Evolutionary conservation across 169 alveolate species (phyloP).

Genomic region (Plasmodium coatneyi): DNA sequence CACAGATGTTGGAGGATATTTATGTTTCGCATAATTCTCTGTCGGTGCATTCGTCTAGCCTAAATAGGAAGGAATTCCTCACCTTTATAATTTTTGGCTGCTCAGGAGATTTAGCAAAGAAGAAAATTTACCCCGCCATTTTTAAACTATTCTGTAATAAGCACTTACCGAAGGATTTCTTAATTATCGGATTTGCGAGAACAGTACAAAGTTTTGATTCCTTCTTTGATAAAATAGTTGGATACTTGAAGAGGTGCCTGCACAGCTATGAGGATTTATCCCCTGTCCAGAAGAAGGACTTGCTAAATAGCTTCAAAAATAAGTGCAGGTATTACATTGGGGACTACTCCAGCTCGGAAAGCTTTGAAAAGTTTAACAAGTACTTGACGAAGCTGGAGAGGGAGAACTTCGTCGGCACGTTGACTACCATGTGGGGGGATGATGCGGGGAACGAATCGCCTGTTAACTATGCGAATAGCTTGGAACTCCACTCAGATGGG

Average conservation of each 20-base stretch:
- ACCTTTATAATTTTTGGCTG: conserved; percentile 80
- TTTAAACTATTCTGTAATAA: conserved; percentile 82
- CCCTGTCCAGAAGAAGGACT: conserved; percentile 32
- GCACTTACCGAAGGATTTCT: conserved; percentile 77
- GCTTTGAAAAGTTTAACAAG: conserved; percentile 30
- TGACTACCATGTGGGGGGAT: conserved; percentile 4
- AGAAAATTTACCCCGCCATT: conserved; percentile 81
- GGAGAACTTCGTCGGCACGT: conserved; percentile 21
- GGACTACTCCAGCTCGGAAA: conserved; percentile 30
- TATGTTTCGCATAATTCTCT: conserved; percentile 60
- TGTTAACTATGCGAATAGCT: neutral
- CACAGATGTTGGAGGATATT: conserved; percentile 52
- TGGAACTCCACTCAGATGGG: neutral
- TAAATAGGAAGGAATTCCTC: conserved; percentile 43
- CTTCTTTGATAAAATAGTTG: conserved; percentile 21
- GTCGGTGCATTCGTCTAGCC: neutral
- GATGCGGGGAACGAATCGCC: neutral
- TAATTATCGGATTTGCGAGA: conserved; percentile 76
- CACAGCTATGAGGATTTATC: conserved; percentile 68
- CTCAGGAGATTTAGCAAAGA: conserved; percentile 83
- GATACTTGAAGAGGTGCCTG: conserved; percentile 74
- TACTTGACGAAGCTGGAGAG: conserved; percentile 35
- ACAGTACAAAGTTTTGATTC: conserved; percentile 55
- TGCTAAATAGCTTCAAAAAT: conserved; percentile 53
- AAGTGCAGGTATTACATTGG: conserved; percentile 51